Conservation (phyloP, 163 green algal species). For the Picocystis sp. region DNA sequence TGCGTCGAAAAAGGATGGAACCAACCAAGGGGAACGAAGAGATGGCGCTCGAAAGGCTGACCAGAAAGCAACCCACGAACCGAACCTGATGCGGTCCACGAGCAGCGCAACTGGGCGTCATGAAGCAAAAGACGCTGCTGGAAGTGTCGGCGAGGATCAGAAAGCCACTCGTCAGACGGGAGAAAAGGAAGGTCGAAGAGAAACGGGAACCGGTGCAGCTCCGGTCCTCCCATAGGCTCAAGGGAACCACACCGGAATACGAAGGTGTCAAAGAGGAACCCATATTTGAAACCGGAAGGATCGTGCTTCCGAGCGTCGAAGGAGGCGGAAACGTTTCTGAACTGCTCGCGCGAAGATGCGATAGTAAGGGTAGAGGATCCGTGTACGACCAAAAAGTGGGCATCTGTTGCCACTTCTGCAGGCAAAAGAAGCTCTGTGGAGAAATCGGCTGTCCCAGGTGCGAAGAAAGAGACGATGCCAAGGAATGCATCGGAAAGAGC, state of each 20-base stretch:
- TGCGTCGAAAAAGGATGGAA: no score
- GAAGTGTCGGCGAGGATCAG: conserved; percentile 11
- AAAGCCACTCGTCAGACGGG: conserved; percentile 6
- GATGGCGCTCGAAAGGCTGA: no score
- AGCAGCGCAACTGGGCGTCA: conserved; percentile 26
- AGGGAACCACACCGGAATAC: background rate
- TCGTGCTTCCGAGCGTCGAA: background rate
- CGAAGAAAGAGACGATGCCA: conserved; percentile 18
- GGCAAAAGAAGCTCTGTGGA: conserved; percentile 61
- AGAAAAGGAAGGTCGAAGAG: conserved; percentile 1
- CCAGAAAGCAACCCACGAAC: no score
- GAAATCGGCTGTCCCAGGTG: conserved; percentile 44
- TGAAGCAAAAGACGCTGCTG: conserved; percentile 21
- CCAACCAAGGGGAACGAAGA: no score
- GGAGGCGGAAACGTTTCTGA: background rate
- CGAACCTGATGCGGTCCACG: no score
- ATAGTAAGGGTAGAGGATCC: conserved; percentile 23
- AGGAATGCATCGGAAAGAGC: conserved; percentile 34
- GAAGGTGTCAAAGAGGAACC: background rate
- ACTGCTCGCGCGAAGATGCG: conserved; percentile 16
- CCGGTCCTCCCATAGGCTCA: background rate
- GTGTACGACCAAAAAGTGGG: conserved; percentile 34
- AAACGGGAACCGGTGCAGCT: background rate
- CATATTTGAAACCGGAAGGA: background rate
- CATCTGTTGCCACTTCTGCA: conserved; percentile 60